Percentiles rank a stretch among this genome's conserved stretches.
Evolutionary conservation across 139 green algal species (phyloP).

Genomic region (Chlorella sp.): DNA sequence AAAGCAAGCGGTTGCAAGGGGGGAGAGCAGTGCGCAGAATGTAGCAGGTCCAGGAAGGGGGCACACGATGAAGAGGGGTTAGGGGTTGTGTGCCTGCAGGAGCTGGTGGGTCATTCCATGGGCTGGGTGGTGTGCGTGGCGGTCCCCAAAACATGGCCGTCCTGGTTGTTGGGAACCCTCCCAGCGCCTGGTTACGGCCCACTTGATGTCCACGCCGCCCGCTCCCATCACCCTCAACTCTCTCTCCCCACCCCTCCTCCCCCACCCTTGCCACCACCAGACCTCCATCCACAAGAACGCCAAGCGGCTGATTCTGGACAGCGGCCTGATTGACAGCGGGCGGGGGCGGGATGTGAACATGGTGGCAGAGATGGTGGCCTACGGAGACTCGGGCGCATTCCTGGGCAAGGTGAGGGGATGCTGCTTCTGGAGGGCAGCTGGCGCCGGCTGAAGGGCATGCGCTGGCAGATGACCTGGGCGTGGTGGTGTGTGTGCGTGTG

Average conservation of each 20-base stretch:
- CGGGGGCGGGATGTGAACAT: conserved; percentile 37
- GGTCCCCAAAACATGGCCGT: too few species aligned
- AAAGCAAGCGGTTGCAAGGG: too few species aligned
- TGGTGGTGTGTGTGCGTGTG: not conserved
- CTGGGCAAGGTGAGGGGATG: conserved; percentile 43
- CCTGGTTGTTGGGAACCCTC: too few species aligned
- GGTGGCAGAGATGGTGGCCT: conserved; percentile 61
- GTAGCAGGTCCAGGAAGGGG: too few species aligned
- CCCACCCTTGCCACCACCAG: not conserved
- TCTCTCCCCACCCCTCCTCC: not conserved
- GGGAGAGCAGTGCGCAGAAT: too few species aligned
- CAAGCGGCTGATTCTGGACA: not conserved
- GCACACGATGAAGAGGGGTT: too few species aligned
- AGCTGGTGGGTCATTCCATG: too few species aligned
- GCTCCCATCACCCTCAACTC: not conserved
- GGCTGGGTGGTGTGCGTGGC: too few species aligned
- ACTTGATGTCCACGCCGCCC: not conserved
- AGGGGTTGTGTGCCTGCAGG: too few species aligned
- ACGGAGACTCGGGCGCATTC: conserved; percentile 66
- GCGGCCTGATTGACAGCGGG: conserved; percentile 15
- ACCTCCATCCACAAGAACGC: not conserved
- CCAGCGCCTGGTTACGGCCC: not conserved
- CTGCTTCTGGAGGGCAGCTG: not conserved
- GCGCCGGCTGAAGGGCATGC: too few species aligned
- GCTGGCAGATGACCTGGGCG: not conserved